These are phyloP conservation scores for Stereocaulon alpinum DNA, from an alignment of 495 filamentous ascomycete species.

Conservation along the genomic window DNA sequence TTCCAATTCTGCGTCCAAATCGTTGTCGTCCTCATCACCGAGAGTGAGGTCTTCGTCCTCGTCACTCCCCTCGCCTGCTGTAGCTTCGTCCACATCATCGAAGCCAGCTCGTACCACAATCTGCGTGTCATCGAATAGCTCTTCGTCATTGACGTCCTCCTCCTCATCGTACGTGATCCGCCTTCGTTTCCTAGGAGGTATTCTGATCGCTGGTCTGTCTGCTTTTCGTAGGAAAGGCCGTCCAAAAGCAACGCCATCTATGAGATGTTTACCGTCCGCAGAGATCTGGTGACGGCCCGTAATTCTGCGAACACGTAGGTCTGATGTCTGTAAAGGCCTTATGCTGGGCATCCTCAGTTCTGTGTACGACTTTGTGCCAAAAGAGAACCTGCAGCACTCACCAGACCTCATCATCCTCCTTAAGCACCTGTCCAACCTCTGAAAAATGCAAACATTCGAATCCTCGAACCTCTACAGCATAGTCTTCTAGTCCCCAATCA, in stretches of 20 bases:
- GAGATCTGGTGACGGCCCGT: slow-evolving; percentile 81
- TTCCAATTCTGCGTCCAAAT: slow-evolving; percentile 35
- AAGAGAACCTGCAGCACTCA: slow-evolving; percentile 33
- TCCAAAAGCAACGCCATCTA: slow-evolving; percentile 86
- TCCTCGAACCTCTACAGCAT: slow-evolving; percentile 70
- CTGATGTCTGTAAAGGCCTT: slow-evolving; percentile 64
- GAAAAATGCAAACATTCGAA: slow-evolving; percentile 91
- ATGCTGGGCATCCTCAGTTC: slow-evolving; percentile 45
- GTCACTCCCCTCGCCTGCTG: slow-evolving; percentile 29
- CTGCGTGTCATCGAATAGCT: slow-evolving; percentile 12
- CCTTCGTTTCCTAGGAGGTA: slow-evolving; percentile 66
- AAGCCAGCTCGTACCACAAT: slow-evolving; percentile 18
- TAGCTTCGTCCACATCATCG: slow-evolving; percentile 19
- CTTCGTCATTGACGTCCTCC: slow-evolving; percentile 26
- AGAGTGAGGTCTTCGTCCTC: slow-evolving; percentile 29
- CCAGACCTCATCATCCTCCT: slow-evolving; percentile 78
- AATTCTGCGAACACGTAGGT: slow-evolving; percentile 62
- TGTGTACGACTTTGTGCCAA: background rate
- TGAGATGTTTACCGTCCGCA: slow-evolving; percentile 65
- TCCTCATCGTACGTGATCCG: slow-evolving; percentile 39
- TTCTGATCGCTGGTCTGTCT: slow-evolving; percentile 57
- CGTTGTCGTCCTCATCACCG: slow-evolving; percentile 32
- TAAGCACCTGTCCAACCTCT: slow-evolving; percentile 55
- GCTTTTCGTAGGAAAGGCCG: slow-evolving; percentile 51
- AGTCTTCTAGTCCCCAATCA: slow-evolving; percentile 86